phyloP scores from a whole-genome alignment of 371 early-diverging fungal genomes.

The Mortierella sp. region DNA sequence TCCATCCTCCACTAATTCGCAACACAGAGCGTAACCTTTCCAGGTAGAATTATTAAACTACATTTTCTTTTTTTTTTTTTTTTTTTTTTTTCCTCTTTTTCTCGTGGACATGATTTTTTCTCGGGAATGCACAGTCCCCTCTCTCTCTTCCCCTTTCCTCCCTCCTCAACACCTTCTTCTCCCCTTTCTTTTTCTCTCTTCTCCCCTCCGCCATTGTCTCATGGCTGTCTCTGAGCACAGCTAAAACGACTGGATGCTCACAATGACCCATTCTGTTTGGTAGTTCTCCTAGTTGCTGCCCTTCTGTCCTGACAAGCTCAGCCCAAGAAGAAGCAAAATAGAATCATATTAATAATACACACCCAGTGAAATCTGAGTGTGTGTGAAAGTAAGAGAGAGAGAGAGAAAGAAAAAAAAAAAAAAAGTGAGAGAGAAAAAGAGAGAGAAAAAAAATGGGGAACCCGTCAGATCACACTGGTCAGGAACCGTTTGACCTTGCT shows the following conservation, averaged over 20 bases:
- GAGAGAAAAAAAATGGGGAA: neutral
- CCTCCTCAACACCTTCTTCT: no score
- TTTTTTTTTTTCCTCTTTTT: no score
- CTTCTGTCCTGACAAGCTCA: neutral
- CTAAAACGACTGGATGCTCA: no score
- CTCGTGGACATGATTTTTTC: no score
- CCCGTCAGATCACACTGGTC: neutral
- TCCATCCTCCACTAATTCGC: no score
- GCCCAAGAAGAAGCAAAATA: constrained; percentile 2
- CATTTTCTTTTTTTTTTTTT: no score
- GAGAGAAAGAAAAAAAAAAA: neutral
- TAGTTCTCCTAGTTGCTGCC: neutral
- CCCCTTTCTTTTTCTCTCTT: neutral
- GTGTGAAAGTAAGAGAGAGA: no score
- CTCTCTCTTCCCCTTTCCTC: neutral
- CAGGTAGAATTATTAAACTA: no score
- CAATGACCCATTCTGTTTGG: neutral
- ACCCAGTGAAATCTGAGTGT: neutral
- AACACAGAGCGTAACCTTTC: no score
- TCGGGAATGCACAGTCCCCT: neutral
- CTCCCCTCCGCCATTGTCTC: neutral
- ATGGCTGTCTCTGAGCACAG: no score
- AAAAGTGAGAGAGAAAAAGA: neutral
- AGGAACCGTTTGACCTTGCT: constrained; percentile 8
- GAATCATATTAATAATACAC: neutral